These are phyloP conservation scores for Artemisia tridentata DNA, from an alignment of 129 eudicot species.

Conservation along the genomic window DNA sequence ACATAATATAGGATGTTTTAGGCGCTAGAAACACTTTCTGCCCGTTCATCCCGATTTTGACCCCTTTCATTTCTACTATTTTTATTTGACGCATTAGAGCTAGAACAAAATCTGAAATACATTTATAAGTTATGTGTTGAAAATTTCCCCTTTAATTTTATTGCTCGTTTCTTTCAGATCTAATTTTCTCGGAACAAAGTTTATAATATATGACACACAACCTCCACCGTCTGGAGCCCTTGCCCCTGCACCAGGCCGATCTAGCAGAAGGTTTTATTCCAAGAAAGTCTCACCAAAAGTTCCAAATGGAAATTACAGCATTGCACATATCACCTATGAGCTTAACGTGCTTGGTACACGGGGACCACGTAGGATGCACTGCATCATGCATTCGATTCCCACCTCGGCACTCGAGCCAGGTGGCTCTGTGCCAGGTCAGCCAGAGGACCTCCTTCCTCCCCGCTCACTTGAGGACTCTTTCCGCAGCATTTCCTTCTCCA, in stretches of 20 bases:
- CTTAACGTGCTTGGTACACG: constrained; percentile 84
- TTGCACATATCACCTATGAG: constrained; percentile 73
- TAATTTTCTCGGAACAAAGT: constrained; percentile 85
- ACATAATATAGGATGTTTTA: too few species aligned
- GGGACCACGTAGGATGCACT: constrained; percentile 86
- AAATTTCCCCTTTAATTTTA: neutral
- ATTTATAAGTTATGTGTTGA: too few species aligned
- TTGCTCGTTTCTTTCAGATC: constrained; percentile 44
- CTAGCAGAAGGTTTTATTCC: constrained; percentile 70
- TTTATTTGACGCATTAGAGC: too few species aligned
- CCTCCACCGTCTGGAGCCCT: constrained; percentile 60
- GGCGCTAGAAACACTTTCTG: too few species aligned
- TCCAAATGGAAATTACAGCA: constrained; percentile 71
- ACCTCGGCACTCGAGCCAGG: constrained; percentile 67
- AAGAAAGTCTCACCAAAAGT: constrained; percentile 84
- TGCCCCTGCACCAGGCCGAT: constrained; percentile 59
- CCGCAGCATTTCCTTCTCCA: constrained; percentile 77
- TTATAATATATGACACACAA: constrained; percentile 81
- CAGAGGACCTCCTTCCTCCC: constrained; percentile 67
- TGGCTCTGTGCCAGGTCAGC: constrained; percentile 75
- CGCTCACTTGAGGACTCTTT: constrained; percentile 72
- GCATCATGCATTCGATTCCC: constrained; percentile 80
- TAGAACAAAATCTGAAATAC: too few species aligned
- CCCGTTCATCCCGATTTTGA: too few species aligned
- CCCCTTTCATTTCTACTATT: too few species aligned